These are phyloP conservation scores for Candida nemodendra DNA, from an alignment of 805 yeast genomes.

Conservation along the genomic window DNA sequence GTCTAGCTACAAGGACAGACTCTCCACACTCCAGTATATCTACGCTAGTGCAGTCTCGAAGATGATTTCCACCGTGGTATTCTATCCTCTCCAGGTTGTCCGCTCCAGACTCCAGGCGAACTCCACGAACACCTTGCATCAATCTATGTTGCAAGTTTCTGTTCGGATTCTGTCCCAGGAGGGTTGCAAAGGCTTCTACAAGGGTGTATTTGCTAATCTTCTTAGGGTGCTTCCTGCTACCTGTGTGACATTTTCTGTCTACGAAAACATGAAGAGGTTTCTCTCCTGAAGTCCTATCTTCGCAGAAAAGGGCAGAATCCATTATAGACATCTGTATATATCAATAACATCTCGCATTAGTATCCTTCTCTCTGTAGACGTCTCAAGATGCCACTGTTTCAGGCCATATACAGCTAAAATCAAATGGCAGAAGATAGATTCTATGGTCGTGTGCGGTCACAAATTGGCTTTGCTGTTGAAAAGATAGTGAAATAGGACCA, in stretches of 20 bases:
- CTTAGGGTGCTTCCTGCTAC: conserved; percentile 90
- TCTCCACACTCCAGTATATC: conserved; percentile 58
- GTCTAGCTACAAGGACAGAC: conserved; percentile 17
- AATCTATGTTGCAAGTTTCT: conserved; percentile 35
- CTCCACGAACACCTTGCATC: conserved; percentile 20
- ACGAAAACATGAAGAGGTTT: conserved; percentile 56
- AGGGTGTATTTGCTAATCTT: conserved; percentile 77
- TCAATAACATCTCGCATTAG: too few relatives aligned
- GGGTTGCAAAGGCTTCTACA: conserved; percentile 72
- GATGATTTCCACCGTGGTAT: conserved; percentile 57
- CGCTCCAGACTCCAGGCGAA: conserved; percentile 71
- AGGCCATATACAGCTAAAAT: too few relatives aligned
- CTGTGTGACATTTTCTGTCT: conserved; percentile 82
- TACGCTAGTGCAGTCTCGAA: conserved; percentile 68
- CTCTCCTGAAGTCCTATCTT: conserved; percentile 8
- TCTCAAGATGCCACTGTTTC: too few relatives aligned
- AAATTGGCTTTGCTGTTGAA: too few relatives aligned
- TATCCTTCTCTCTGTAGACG: too few relatives aligned
- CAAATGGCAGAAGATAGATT: too few relatives aligned
- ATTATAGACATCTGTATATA: too few relatives aligned
- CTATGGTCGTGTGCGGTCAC: conserved; percentile 12
- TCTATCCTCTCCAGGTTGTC: conserved; percentile 85
- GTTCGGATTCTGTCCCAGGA: conserved; percentile 43
- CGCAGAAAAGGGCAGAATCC: too few relatives aligned
- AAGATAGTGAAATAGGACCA: too few relatives aligned